These are phyloP conservation scores for Tetracladium marchalianum DNA, from an alignment of 495 filamentous ascomycete species.

Conservation along the genomic window DNA sequence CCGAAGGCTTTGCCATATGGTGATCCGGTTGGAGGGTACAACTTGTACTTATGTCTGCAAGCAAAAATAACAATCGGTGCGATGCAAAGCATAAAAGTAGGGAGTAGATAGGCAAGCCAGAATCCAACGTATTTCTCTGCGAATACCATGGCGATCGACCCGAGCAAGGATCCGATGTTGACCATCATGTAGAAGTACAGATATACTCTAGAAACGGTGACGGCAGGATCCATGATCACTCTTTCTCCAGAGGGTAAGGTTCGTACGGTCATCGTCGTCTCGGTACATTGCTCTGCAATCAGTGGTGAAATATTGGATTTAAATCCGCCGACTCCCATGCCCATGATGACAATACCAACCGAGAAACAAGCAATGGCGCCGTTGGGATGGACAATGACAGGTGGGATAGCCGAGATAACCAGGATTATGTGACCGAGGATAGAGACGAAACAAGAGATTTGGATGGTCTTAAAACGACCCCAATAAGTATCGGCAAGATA, in stretches of 20 bases:
- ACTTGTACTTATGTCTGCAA: conserved; percentile 38
- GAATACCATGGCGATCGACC: conserved; percentile 40
- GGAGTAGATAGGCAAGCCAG: conserved; percentile 56
- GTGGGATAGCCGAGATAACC: conserved; percentile 50
- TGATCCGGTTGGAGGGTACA: conserved; percentile 36
- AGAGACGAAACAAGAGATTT: conserved; percentile 41
- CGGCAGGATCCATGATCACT: conserved; percentile 58
- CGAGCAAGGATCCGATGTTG: conserved; percentile 44
- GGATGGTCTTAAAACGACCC: conserved; percentile 63
- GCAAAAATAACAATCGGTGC: conserved; percentile 38
- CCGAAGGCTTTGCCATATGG: conserved; percentile 38
- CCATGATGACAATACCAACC: conserved; percentile 54
- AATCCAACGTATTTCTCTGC: conserved; percentile 68
- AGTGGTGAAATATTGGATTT: conserved; percentile 54
- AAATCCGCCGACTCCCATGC: conserved; percentile 53
- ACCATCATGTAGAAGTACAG: conserved; percentile 60
- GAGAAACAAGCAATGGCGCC: conserved; percentile 47
- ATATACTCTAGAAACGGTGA: conserved; percentile 50
- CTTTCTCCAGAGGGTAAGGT: conserved; percentile 45
- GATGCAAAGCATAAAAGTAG: conserved; percentile 41
- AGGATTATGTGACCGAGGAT: conserved; percentile 57
- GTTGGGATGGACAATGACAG: conserved; percentile 44
- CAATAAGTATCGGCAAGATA: conserved; percentile 63
- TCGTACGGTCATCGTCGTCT: conserved; percentile 30
- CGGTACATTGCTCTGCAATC: conserved; percentile 43